Evolutionary conservation across 1,284 basidiomycete genomes (phyloP), one percentile per base, ranked within the genome.

Genomic region (Cutaneotrichosporon sp.): DNA sequence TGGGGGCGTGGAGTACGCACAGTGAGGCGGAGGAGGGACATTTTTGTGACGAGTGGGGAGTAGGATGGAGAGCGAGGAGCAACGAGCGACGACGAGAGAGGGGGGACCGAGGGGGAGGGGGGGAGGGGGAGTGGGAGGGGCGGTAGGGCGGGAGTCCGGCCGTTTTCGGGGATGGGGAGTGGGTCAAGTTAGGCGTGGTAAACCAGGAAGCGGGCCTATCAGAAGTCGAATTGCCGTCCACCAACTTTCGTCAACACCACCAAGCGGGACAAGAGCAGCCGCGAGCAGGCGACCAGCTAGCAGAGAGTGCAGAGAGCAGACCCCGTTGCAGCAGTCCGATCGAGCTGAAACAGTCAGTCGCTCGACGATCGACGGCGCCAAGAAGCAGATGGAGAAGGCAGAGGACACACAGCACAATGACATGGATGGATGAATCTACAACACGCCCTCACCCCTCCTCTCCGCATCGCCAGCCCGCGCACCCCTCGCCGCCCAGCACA

Each of bases 21-120:
- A 63, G 66, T 60, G 68, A 76, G 60, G 63, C 73, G 74, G 68
- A 78, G 67, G 65, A 76, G 67, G 60, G 75, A 77, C 77, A 79
- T 79, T 69, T 63, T 76, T 65, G 60, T 22, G 54, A 51, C 25
- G 56, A 54, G 47, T 56, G 58, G 49, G 43, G 58, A 51, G 45
- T 47, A 38, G 51, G 42, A 47, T 42, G 59, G 54, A 46, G 27
- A 42, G 25, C 20, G 38, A 52, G 43, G 27, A 20, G 27, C 27
- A 31, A 45, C 36, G 25, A 29, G 38, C 34, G 43, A 24, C 29
- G 27, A 20, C 24, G 27, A 42, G 47, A n/a, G n/a, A n/a, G n/a
- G n/a, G n/a, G n/a, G n/a, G n/a, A n/a, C n/a, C n/a, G n/a, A n/a
- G 38, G 27, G 51, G 47, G 46, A 45, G 42, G 50, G 29, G 57